Evolutionary conservation across 73 alveolate species (phyloP), one percentile per base, ranked within the genome.

Genomic region (Paramecium caudatum): DNA sequence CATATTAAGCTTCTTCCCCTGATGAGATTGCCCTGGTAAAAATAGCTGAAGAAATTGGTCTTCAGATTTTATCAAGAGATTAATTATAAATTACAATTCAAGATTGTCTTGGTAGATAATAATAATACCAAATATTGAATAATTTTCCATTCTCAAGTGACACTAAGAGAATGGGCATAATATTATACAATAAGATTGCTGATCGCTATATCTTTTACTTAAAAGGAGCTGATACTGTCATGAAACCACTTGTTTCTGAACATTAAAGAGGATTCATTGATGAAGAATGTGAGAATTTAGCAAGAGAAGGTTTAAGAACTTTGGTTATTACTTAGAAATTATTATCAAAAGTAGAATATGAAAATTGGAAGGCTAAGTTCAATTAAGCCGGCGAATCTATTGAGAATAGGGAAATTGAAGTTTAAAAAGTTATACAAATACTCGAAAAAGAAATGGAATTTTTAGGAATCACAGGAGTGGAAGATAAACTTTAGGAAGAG

Each of bases 171-270:
- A 96, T 96, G 99, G 99, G 99, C n/a, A 96, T 96, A 21, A 94
- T 96, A 33, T 47, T 96, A 61, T 94, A 90, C 82, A 94, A 96
- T 74, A 12, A 62, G 25, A 90, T 50, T 33, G 90, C 97, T 3
- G 91, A 94, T 15, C 93, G 96, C 78, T 68, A 94, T 17, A 69
- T 94, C 9, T 96, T 96, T 93, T 96, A 95, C 85, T 82, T 96
- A 13, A 96, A 97, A 90, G 99, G 99, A 5, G 99, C 99, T 10
- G 99, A 97, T 69, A 96, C 95, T n/a, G 96, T 96, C 7, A 97
- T 97, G 99, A 94, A 96, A 82, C 90, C 80, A 10, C 94, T 95
- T 91, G 95, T 94, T 9, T 92, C 91, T 47, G 96, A 94, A 82
- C 94, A 90, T 30, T 48, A 93, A 82, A 92, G 96, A 62, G 97